Base-by-base conservation (phyloP, 2,329 filamentous ascomycete species). In the Ophiostoma pallidulum region DNA sequence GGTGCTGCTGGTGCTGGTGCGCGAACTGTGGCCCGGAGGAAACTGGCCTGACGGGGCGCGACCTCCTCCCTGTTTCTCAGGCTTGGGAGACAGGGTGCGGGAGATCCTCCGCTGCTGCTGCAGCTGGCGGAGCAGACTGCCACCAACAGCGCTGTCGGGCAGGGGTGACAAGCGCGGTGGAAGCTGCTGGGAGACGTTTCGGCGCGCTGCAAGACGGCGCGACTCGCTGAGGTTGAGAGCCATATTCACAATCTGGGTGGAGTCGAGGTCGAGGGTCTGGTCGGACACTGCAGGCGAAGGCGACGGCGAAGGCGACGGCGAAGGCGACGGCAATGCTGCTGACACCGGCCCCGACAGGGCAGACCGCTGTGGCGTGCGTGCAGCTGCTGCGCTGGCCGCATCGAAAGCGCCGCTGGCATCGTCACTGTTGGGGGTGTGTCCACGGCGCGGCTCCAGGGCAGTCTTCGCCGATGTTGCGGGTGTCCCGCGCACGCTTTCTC, bases 191-290 rank as follows among this genome's bases (percentile, higher is more conserved):
- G 59, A 77, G 55, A 64, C 74, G 62, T 61, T 80, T 64, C 69
- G 75, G 64, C 70, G 77, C 63, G 68, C 78, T 52, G 71, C 85
- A 65, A 73, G 74, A 59, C 79, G 78, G 54, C 80, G 78, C 59
- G 83, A 86, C 64, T 96, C 88, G 67, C 86, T 94, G 42, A 97
- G 66, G 54, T 84, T 92, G 56, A 97, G 67, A 2, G 91, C 91
- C 77, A 97, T 86, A 59, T 89, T 89, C 36, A 97, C 88, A 54
- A 97, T 94, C 63, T 95, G 86, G 4, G 84, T 79, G 8, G 90
- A 84, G 59, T 96, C 90, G 51, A 84, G 74, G 57, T 88, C 80
- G 18, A 85, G 48, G 16, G 41, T 16, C 6, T 38, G 37, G 31
- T 12, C n/a, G 13, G 45, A 5, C 10, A 14, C 10, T 2, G 18